Evolutionary conservation across 306 rosid species (phyloP).

Genomic region (Citrullus colocynthis): DNA sequence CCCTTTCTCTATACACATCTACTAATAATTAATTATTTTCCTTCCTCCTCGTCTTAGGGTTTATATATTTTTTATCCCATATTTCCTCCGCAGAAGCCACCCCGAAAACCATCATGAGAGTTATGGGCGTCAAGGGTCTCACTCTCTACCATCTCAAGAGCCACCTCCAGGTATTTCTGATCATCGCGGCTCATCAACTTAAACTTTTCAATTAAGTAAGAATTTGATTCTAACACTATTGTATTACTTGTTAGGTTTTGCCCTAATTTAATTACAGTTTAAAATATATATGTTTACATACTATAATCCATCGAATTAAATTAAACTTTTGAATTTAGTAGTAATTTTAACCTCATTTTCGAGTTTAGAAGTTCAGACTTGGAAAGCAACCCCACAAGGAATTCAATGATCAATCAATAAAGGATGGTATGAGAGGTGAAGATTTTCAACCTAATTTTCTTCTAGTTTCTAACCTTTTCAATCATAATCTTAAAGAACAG

Average conservation of each 20-base stretch:
- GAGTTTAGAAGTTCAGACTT: constrained; percentile 76
- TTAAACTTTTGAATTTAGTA: not conserved
- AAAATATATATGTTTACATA: no score
- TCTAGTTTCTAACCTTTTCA: not conserved
- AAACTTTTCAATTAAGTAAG: not conserved
- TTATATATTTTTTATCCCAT: not conserved
- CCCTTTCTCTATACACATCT: not conserved
- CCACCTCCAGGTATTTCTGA: constrained; percentile 71
- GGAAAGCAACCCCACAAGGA: constrained; percentile 99
- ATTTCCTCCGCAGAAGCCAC: constrained; percentile 62
- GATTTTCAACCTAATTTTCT: not conserved
- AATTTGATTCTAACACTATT: not conserved
- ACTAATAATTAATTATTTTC: not conserved
- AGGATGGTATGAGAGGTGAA: constrained; percentile 54
- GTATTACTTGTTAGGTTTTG: no score
- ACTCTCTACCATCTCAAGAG: constrained; percentile 99
- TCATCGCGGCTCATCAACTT: not conserved
- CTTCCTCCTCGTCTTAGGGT: not conserved
- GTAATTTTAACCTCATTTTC: not conserved
- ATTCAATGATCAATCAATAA: constrained; percentile 86
- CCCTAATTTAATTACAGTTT: not conserved
- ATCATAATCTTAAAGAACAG: not conserved
- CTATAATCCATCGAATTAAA: not conserved
- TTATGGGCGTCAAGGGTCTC: constrained; percentile 99
- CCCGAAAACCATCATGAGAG: constrained; percentile 98